Evolutionary conservation across 768 basidiomycete genomes (phyloP).

Genomic region (Tremella mesenterica): DNA sequence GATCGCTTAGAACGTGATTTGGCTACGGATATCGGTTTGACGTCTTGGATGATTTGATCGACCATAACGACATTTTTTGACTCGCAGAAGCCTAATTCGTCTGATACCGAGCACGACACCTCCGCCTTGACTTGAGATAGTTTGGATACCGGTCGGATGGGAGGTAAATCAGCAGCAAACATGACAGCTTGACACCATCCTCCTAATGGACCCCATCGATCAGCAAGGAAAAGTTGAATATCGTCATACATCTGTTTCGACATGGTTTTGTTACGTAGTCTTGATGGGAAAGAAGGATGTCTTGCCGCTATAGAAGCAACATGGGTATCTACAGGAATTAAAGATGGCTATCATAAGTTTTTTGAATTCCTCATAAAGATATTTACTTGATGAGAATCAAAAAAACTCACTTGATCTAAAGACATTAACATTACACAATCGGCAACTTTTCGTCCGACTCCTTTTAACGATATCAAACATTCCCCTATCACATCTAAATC

Average conservation of each 20-base stretch:
- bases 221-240: slow-evolving; percentile 33
- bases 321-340: slow-evolving; percentile 93
- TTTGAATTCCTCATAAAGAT: background rate
- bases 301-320: slow-evolving; percentile 71
- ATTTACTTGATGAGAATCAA: background rate
- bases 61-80: too few species aligned
- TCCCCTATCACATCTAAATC: slow-evolving; percentile 58
- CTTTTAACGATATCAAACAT: slow-evolving; percentile 70
- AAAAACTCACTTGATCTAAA: slow-evolving; percentile 62
- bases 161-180: slow-evolving; percentile 41
- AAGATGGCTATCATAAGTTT: slow-evolving; percentile 54
- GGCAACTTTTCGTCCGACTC: slow-evolving; percentile 93
- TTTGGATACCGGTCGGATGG: too few species aligned
- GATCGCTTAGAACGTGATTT: too few species aligned
- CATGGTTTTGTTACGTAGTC: slow-evolving; percentile 36
- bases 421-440: slow-evolving; percentile 92
- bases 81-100: too few species aligned
- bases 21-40: too few species aligned
- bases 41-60: too few species aligned
- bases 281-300: slow-evolving; percentile 39
- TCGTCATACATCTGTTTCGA: slow-evolving; percentile 38
- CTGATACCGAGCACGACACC: too few species aligned
- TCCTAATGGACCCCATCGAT: slow-evolving; percentile 39
- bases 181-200: slow-evolving; percentile 44
- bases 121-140: too few species aligned